Evolutionary conservation across 176 grass and related monocot species (phyloP), one percentile per base, ranked within the genome.

Genomic region (Oryza meridionalis): DNA sequence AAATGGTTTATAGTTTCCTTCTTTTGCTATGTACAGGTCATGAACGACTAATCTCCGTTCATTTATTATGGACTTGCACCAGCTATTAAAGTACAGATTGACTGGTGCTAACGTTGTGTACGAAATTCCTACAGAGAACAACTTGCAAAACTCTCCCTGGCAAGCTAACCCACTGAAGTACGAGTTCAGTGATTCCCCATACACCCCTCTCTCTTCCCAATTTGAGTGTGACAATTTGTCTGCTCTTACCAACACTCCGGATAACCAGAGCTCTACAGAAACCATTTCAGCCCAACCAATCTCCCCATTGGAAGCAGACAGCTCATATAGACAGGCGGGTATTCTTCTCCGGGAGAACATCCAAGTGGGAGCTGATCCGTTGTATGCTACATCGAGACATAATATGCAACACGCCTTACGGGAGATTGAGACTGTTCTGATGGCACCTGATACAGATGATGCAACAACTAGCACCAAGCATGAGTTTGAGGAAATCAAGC

Each of bases 341-440:
- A 69, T 78, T 51, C 73, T 89, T 76, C 26, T 73, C 27, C 12
- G 35, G 35, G 84, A 88, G 51, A 80, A 82, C 68, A 84, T 79
- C 32, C 86, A 86, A 80, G 78, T 85, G 25, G 78, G 63, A 70
- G 70, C 89, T 76, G 85, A 86, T 82, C 89, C 79, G 24, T 43
- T 81, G 72, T 90, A 87, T 83, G 65, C 87, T 78, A 84, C 83
- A 86, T 90, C 93, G 46, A 89, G 77, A 17, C 89, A 85, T 74
- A 96, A 91, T 87, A 94, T 98, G 85, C 92, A 88, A 89, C 87
- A 95, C 58, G 71, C 93, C 11, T 83, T 98, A 44, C 91, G 89
- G 58, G 89, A 98, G 77, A 90, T 98, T 85, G 96, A 98, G 67
- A 94, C 89, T n/a, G 91, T 87, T 91, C 90, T 98, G 51, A 98